Evolutionary conservation across 2,329 filamentous ascomycete species (phyloP).

Genomic region (Cercospora brassicicola): DNA sequence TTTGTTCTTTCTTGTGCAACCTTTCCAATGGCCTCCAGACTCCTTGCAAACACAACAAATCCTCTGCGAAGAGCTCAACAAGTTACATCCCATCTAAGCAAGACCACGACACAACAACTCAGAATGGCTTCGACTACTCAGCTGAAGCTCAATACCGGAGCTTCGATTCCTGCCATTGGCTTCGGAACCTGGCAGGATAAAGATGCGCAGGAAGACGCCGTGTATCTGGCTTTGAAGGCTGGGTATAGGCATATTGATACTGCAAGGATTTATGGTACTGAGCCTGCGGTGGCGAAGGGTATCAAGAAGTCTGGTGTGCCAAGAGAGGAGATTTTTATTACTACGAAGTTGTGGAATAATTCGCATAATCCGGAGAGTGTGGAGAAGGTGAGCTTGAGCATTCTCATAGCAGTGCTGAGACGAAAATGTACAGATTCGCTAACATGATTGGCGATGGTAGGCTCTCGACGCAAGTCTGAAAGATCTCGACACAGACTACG

Average conservation of each 20-base stretch:
- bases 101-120: constrained; percentile 22
- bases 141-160: constrained; percentile 42
- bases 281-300: constrained; percentile 64
- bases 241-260: constrained; percentile 60
- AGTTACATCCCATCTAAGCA: constrained; percentile 20
- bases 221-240: constrained; percentile 47
- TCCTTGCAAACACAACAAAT: constrained; percentile 5
- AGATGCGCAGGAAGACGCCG: constrained; percentile 51
- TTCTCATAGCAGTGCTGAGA: constrained; percentile 60
- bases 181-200: constrained; percentile 59
- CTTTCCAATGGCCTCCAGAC: constrained; percentile 7
- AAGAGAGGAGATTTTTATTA: constrained; percentile 64
- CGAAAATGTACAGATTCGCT: constrained; percentile 52
- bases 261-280: constrained; percentile 52
- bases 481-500: not conserved
- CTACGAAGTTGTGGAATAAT: constrained; percentile 48
- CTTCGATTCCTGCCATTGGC: constrained; percentile 39
- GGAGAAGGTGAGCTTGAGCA: constrained; percentile 57
- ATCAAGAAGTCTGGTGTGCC: constrained; percentile 65
- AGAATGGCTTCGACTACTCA: constrained; percentile 37
- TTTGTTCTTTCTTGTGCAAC: not conserved
- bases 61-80: constrained; percentile 21
- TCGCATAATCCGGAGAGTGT: not conserved
- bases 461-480: not conserved
- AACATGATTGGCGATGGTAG: constrained; percentile 59